phyloP scores from a whole-genome alignment of 1,139 yeast genomes.

The Saccharomycopsis crataegensis region DNA sequence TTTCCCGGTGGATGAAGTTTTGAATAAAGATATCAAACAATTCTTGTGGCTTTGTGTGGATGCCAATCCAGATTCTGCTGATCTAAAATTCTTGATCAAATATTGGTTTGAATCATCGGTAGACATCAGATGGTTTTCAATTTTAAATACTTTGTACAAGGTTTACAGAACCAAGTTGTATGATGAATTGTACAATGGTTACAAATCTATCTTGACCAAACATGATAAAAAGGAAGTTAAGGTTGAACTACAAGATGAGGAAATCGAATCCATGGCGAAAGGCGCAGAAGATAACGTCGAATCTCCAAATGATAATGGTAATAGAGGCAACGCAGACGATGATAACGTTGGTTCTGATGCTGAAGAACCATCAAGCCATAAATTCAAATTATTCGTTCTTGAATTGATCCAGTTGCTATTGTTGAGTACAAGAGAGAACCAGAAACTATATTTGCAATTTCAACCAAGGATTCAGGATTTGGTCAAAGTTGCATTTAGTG shows the following conservation, averaged over 20 bases:
- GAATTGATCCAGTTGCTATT: constrained; percentile 50
- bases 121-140: constrained; percentile 30
- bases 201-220: constrained; percentile 22
- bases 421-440: constrained; percentile 34
- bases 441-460: constrained; percentile 36
- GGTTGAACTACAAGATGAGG: constrained; percentile 35
- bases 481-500: constrained; percentile 75
- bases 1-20: constrained; percentile 25
- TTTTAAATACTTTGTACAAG: constrained; percentile 31
- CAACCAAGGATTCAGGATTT: constrained; percentile 57
- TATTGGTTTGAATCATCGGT: constrained; percentile 18
- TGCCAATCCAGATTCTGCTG: constrained; percentile 28
- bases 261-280: constrained; percentile 36
- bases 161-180: constrained; percentile 30
- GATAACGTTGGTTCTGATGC: constrained; percentile 22
- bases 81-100: constrained; percentile 18
- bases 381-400: constrained; percentile 55
- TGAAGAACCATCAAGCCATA: constrained; percentile 61
- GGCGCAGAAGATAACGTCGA: constrained; percentile 27
- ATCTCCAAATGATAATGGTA: constrained; percentile 21
- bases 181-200: constrained; percentile 25
- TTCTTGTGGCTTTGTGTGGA: constrained; percentile 39
- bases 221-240: constrained; percentile 23
- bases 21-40: constrained; percentile 29
- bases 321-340: constrained; percentile 21